Percentiles rank a stretch among this genome's conserved stretches.
Evolutionary conservation across 148 eudicot species (phyloP).

Genomic region (Linanthus parryae): DNA sequence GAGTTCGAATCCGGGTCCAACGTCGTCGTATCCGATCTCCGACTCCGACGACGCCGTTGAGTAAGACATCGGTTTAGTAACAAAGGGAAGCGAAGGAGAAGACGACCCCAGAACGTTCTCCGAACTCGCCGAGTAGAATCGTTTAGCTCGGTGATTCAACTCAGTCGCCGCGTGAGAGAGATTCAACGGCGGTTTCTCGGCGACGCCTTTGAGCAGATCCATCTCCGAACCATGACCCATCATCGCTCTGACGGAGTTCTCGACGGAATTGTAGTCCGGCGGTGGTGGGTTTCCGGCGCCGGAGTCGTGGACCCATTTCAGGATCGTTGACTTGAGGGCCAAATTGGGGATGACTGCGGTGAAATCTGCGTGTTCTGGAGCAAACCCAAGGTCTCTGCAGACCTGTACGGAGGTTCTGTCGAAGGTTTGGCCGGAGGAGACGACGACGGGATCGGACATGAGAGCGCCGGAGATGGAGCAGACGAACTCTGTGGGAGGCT

Average conservation of each 20-base stretch:
- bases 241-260: too few species aligned
- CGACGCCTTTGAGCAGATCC: too few species aligned
- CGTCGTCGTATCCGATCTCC: conserved; percentile 20
- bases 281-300: too few species aligned
- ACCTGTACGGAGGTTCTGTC: too few species aligned
- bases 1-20: conserved; percentile 12
- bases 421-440: too few species aligned
- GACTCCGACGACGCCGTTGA: conserved; percentile 57
- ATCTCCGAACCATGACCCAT: too few species aligned
- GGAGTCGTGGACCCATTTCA: too few species aligned
- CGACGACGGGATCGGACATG: conserved; percentile 61
- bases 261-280: conserved; percentile 30
- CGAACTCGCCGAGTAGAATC: conserved; percentile 42
- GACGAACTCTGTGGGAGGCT: conserved; percentile 53
- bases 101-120: too few species aligned
- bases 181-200: conserved; percentile 34
- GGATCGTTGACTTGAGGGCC: too few species aligned
- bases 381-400: too few species aligned
- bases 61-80: conserved; percentile 55
- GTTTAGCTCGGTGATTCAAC: conserved; percentile 40
- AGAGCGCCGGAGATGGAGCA: conserved; percentile 63
- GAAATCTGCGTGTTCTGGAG: too few species aligned
- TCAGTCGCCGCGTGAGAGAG: conserved; percentile 53
- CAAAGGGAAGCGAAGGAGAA: conserved; percentile 48
- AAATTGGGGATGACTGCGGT: too few species aligned